Evolutionary conservation across 2,329 filamentous ascomycete species (phyloP).

Genomic region (Phaeomoniella chlamydospora): DNA sequence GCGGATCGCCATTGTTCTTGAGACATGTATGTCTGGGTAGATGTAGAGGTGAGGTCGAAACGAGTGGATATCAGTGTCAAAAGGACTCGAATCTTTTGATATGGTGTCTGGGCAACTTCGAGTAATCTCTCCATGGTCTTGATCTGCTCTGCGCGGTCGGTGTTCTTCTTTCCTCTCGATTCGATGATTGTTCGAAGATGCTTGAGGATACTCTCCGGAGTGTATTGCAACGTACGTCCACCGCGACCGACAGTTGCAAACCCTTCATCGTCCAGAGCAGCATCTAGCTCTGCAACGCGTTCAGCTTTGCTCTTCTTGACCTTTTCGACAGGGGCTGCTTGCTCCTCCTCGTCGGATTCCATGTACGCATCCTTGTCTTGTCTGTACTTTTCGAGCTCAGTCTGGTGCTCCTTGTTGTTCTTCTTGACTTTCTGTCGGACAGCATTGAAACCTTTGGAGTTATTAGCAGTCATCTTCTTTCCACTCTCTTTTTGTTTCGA

Average conservation of each 20-base stretch:
- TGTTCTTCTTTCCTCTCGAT: constrained; percentile 97
- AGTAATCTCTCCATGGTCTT: constrained; percentile 91
- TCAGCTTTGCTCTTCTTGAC: constrained; percentile 28
- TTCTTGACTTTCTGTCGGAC: constrained; percentile 98
- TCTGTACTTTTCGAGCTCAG: constrained; percentile 75
- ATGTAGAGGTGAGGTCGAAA: constrained; percentile 79
- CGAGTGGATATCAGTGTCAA: constrained; percentile 83
- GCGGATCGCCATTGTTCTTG: constrained; percentile 95
- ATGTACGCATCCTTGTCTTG: constrained; percentile 77
- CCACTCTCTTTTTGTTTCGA: constrained; percentile 89
- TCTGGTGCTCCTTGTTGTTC: constrained; percentile 88
- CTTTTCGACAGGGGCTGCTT: constrained; percentile 32
- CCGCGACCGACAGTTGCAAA: constrained; percentile 82
- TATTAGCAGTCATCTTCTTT: constrained; percentile 98
- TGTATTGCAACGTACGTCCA: constrained; percentile 80
- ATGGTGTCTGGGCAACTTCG: constrained; percentile 78
- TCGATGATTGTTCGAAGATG: constrained; percentile 87
- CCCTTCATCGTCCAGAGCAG: constrained; percentile 58
- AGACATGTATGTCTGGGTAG: constrained; percentile 62
- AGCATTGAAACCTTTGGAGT: constrained; percentile 84
- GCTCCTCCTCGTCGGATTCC: constrained; percentile 68
- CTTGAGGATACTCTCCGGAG: constrained; percentile 95
- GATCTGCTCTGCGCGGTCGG: constrained; percentile 87
- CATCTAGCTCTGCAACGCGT: constrained; percentile 34
- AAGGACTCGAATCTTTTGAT: constrained; percentile 86